Evolutionary conservation across 1,139 yeast species (phyloP).

Genomic region (Keqinozyma sinolaborantium): DNA sequence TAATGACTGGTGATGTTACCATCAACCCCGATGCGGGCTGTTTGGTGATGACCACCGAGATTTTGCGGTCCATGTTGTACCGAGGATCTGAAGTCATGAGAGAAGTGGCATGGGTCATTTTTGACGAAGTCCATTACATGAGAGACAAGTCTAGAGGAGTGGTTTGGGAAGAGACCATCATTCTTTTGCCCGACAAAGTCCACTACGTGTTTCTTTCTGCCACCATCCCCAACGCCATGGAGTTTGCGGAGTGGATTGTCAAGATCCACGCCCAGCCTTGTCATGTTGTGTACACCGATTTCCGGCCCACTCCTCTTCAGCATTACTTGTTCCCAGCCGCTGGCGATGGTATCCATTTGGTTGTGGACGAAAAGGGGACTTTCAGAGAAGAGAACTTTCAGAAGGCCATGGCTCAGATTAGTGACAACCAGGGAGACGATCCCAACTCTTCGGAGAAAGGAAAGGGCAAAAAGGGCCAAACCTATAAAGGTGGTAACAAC

Average conservation of each 20-base stretch:
- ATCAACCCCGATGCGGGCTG: slow-evolving; percentile 97
- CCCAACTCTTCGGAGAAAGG: slow-evolving; percentile 55
- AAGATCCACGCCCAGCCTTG: slow-evolving; percentile 94
- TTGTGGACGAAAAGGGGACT: slow-evolving; percentile 94
- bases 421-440: slow-evolving; percentile 82
- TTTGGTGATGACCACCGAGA: slow-evolving; percentile 96
- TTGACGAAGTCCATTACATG: slow-evolving; percentile 96
- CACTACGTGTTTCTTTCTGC: slow-evolving; percentile 87
- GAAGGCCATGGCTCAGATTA: slow-evolving; percentile 93
- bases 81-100: slow-evolving; percentile 94
- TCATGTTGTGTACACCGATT: slow-evolving; percentile 97
- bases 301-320: slow-evolving; percentile 97
- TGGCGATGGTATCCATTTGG: slow-evolving; percentile 95
- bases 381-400: slow-evolving; percentile 97
- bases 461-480: slow-evolving; percentile 75
- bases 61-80: slow-evolving; percentile 86
- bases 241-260: slow-evolving; percentile 98
- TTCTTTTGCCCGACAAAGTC: slow-evolving; percentile 91
- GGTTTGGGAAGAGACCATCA: slow-evolving; percentile 98
- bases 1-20: slow-evolving; percentile 97
- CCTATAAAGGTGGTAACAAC: slow-evolving; percentile 86
- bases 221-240: slow-evolving; percentile 97
- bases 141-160: slow-evolving; percentile 97
- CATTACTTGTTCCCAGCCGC: slow-evolving; percentile 96
- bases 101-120: slow-evolving; percentile 95